phyloP scores from a whole-genome alignment of 208 protist species.

The Wallacemonas sp. region DNA sequence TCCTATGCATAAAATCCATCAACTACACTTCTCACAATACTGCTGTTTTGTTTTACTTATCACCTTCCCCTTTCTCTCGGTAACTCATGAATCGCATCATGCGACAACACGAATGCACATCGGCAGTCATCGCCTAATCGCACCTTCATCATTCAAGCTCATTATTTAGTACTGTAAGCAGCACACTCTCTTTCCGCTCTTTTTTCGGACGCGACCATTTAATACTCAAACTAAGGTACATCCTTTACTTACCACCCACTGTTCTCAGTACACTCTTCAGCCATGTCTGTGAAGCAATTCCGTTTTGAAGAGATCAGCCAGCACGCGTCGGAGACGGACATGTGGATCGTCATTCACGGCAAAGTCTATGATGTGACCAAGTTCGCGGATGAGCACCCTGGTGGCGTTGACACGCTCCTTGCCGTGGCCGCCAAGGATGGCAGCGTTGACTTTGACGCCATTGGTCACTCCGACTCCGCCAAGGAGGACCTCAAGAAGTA shows the following conservation, averaged over 20 bases:
- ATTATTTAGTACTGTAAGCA: no score
- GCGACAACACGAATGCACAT: no score
- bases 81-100: no score
- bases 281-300: slow-evolving; percentile 30
- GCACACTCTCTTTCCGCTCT: not conserved
- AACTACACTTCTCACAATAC: no score
- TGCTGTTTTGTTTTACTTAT: no score
- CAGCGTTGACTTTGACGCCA: slow-evolving; percentile 79
- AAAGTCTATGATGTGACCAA: slow-evolving; percentile 88
- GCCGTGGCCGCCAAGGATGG: slow-evolving; percentile 84
- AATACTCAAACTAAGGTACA: no score
- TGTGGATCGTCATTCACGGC: slow-evolving; percentile 85
- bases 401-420: slow-evolving; percentile 83
- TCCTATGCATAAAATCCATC: no score
- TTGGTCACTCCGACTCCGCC: slow-evolving; percentile 74
- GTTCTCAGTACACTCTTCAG: not conserved
- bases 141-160: not conserved
- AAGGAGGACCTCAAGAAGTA: slow-evolving; percentile 66
- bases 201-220: not conserved
- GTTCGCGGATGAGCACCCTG: slow-evolving; percentile 90
- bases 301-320: slow-evolving; percentile 60
- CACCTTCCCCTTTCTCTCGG: no score
- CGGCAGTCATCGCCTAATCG: no score
- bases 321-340: slow-evolving; percentile 61
- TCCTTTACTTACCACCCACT: no score